phyloP scores from a whole-genome alignment of 2,329 filamentous ascomycete genomes.

The Arthrobotrys sinensis region DNA sequence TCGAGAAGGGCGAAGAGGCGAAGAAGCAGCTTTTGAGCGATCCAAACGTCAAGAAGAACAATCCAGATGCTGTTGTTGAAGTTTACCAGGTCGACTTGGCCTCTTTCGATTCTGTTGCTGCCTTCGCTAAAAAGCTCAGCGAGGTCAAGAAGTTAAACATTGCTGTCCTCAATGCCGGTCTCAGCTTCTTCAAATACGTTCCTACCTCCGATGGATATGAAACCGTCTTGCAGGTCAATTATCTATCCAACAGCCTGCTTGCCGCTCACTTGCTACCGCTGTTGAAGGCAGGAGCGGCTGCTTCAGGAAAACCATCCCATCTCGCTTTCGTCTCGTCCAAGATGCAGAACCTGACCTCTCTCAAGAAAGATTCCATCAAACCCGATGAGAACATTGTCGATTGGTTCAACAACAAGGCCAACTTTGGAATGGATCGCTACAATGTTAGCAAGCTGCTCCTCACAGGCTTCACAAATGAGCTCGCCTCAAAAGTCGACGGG shows the following conservation, averaged over 20 bases:
- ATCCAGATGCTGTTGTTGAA: conserved; percentile 49
- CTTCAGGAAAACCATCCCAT: conserved; percentile 66
- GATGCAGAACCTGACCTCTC: conserved; percentile 65
- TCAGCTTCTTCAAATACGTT: conserved; percentile 60
- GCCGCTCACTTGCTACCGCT: conserved; percentile 72
- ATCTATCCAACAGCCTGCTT: conserved; percentile 73
- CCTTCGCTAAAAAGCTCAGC: conserved; percentile 61
- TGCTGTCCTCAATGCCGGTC: conserved; percentile 64
- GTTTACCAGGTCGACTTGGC: conserved; percentile 63
- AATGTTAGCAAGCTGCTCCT: conserved; percentile 62
- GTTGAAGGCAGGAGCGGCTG: conserved; percentile 65
- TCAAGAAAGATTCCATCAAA: conserved; percentile 32
- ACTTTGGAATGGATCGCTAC: conserved; percentile 50
- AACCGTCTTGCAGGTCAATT: conserved; percentile 73
- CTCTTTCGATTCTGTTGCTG: conserved; percentile 61
- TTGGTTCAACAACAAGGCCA: conserved; percentile 53
- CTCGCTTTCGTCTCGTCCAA: conserved; percentile 68
- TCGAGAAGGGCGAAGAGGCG: conserved; percentile 61
- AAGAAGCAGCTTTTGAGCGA: conserved; percentile 36
- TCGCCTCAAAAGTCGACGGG: conserved; percentile 63
- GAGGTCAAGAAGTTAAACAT: conserved; percentile 62
- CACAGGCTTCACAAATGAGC: conserved; percentile 64
- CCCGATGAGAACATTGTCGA: conserved; percentile 50
- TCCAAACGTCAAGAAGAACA: conserved; percentile 35
- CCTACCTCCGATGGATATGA: conserved; percentile 69